Evolutionary conservation across 140 eudicot genomes (phyloP), one percentile per base, ranked within the genome.

Genomic region (Flaveria floridana): DNA sequence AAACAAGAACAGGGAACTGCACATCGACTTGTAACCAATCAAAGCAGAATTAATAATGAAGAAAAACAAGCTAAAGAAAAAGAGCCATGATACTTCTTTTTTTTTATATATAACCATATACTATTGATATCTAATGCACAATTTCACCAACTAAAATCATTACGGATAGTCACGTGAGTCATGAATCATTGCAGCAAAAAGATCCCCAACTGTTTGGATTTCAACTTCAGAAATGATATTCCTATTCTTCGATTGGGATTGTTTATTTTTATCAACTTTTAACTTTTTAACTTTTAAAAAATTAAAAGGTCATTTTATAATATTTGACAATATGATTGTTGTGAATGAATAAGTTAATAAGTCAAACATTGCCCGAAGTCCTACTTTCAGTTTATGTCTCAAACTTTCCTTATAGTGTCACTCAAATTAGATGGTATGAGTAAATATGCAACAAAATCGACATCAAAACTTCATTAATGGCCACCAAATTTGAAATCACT

Each of bases 61-160:
- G 52, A 56, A 15, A 12, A 16, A 42, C 16, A 67, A 8, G 50
- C 4, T 10, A 8, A 1, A 10, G 50, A 44, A 44, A 44, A 44
- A 44, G 15, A 9, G 56, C 18, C 21, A n/a, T n/a, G 59, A n/a
- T 20, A n/a, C 59, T 50, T 14, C 19, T 50, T 13, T 50, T 50
- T 50, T 0, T 0, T 21, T 23, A 23, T 3, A 50, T 15, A 51
- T 51, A 51, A 51, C 7, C 57, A n/a, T 16, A 55, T 6, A 14
- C 72, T 47, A 56, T 19, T 41, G 46, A 58, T 19, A 23, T 62
- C 68, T 16, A 71, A 28, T 57, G 26, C 64, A 57, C 34, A 20
- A 57, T 57, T 57, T 57, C 30, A 57, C 13, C 1, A 20, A 10
- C 8, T 62, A 26, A 26, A 25, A 26, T 5, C 9, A 3, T 12